Base-by-base conservation (phyloP, 768 basidiomycete genomes). In the Tulasnella calospora region DNA sequence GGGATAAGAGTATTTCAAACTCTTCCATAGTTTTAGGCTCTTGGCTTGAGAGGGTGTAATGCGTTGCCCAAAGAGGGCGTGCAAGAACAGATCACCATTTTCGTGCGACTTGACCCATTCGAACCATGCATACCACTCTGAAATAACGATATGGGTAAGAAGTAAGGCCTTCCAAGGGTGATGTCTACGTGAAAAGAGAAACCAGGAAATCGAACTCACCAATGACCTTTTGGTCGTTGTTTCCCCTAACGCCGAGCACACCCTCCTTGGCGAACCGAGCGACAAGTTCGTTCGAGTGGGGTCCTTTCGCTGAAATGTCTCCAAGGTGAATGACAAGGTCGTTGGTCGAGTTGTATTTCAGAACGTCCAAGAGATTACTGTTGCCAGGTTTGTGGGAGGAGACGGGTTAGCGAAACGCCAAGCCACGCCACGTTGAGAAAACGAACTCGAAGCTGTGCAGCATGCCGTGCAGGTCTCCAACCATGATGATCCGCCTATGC, bases 401-500 rank as follows among this genome's bases (percentile, higher is more conserved):
- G 10, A 67, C 57, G 74, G 33, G 41, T 46, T 44, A 40, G 71
- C 30, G 6, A 46, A 78, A 17, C 15, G 7, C 35, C 35, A 44
- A 72, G 74, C 79, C 69, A 73, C 33, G 73, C 47, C 73, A 74
- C 41, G 41, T 36, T 74, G 41, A 33, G 19, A 67, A 33, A 74
- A 27, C 38, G 36, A 61, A 94, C 93, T 89, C 86, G 9, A 98
- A 84, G 0, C 91, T 88, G 8, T 87, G 83, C 75, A 88, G 87
- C 89, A 92, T 94, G 71, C 94, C 94, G 86, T 98, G 96, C 9
- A 98, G 87, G 81, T 98, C 96, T 8, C 96, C 96, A 17, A 98
- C 85, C 79, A 95, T 85, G 71, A 98, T 89, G 36, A 92, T 86
- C 19, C 94, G 89, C 30, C 81, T 79, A 33, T 82, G 81, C 21